phyloP scores from a whole-genome alignment of 345 rosid species.

The Jatropha curcas region DNA sequence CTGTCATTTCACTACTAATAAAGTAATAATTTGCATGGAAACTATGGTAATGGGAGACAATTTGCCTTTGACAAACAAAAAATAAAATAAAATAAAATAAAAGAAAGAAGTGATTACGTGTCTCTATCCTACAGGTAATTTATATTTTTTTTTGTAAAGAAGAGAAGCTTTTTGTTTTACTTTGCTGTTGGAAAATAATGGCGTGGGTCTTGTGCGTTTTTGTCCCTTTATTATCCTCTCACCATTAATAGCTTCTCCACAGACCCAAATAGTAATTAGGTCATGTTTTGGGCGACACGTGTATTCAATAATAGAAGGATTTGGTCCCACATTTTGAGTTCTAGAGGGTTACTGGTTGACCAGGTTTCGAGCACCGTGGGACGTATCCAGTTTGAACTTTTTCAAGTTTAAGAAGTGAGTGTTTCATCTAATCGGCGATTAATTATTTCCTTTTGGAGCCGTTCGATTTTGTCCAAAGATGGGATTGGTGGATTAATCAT shows the following conservation, averaged over 20 bases:
- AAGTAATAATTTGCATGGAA: conserved; percentile 42
- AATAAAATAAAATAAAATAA: neutral
- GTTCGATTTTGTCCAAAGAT: no score
- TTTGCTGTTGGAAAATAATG: conserved; percentile 36
- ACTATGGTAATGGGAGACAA: conserved; percentile 20
- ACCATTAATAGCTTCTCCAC: conserved; percentile 11
- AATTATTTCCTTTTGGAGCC: neutral
- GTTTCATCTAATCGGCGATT: neutral
- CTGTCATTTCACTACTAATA: conserved; percentile 29
- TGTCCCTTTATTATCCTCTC: conserved; percentile 15
- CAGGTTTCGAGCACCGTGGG: neutral
- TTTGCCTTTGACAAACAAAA: conserved; percentile 29
- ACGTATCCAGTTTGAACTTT: neutral
- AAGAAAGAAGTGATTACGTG: conserved; percentile 23
- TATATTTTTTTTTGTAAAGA: neutral
- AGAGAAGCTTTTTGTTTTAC: neutral
- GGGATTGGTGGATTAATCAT: neutral
- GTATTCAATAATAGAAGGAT: conserved; percentile 21
- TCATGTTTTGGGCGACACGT: conserved; percentile 39
- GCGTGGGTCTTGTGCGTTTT: conserved; percentile 42
- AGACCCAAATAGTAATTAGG: conserved; percentile 15
- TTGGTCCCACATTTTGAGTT: conserved; percentile 26
- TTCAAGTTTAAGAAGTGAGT: no score
- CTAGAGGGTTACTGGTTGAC: conserved; percentile 15
- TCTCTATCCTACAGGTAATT: neutral